These are phyloP conservation scores for Lactifluus pinguis DNA, from an alignment of 768 basidiomycete genomes.

Conservation along the genomic window DNA sequence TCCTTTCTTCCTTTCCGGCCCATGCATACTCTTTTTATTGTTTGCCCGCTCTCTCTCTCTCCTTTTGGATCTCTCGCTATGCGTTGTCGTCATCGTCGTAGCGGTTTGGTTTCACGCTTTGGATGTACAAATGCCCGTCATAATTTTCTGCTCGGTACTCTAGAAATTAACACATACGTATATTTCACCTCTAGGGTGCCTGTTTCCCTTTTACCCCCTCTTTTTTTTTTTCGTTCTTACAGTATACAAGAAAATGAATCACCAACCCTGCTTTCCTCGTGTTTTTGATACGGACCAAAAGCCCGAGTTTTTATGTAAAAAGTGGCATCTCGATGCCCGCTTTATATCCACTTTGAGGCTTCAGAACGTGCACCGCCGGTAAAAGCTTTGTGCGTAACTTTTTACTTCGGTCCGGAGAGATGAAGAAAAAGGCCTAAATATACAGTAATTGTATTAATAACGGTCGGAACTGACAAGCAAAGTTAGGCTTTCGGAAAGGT, in stretches of 20 bases:
- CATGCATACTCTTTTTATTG: background rate
- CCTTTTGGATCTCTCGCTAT: slow-evolving; percentile 3
- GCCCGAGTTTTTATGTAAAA: background rate
- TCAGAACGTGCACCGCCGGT: no score
- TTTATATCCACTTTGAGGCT: no score
- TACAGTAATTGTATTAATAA: no score
- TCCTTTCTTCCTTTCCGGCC: no score
- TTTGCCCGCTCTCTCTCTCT: background rate
- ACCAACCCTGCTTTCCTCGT: background rate
- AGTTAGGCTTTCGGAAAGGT: no score
- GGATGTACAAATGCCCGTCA: slow-evolving; percentile 9
- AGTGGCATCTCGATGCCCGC: no score
- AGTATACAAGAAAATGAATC: background rate
- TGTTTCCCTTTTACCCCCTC: no score
- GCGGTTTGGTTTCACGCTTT: background rate
- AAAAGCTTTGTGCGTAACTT: no score
- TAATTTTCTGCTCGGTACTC: slow-evolving; percentile 8
- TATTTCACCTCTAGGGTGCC: slow-evolving; percentile 9
- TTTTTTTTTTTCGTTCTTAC: background rate
- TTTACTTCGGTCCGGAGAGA: no score
- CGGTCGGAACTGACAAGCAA: no score
- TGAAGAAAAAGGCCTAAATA: no score
- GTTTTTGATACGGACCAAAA: background rate
- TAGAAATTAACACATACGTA: slow-evolving; percentile 10
- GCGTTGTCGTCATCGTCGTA: background rate